Percentiles rank a stretch among this genome's conserved stretches.
phyloP scores from a whole-genome alignment of 768 basidiomycete species.

The Calocybe cyanea region DNA sequence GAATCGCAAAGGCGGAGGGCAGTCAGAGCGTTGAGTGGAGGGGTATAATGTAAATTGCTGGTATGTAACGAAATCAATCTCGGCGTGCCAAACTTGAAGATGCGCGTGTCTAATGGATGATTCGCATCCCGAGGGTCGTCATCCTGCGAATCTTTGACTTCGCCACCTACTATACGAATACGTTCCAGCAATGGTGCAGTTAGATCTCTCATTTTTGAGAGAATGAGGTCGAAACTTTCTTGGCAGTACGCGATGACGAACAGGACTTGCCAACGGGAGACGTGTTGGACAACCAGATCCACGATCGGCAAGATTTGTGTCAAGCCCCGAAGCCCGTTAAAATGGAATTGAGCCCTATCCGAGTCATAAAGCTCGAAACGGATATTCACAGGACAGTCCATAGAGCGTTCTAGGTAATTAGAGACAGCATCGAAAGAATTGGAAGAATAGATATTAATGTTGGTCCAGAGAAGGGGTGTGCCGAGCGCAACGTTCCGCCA shows the following conservation, averaged over 20 bases:
- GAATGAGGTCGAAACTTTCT: conserved; percentile 20
- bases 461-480: conserved; percentile 37
- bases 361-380: conserved; percentile 27
- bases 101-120: not conserved
- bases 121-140: not conserved
- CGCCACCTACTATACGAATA: conserved; percentile 18
- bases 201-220: conserved; percentile 17
- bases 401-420: conserved; percentile 29
- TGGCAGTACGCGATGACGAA: conserved; percentile 22
- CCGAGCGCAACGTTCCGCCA: conserved; percentile 36
- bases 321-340: not conserved
- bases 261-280: conserved; percentile 24
- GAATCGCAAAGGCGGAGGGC: conserved; percentile 26
- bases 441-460: conserved; percentile 27
- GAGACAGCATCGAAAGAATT: conserved; percentile 20
- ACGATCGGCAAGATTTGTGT: conserved; percentile 12
- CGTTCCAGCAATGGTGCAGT: conserved; percentile 24
- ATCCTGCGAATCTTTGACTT: not conserved
- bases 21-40: conserved; percentile 26
- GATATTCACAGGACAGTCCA: conserved; percentile 24
- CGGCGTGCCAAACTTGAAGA: conserved; percentile 13
- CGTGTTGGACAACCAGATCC: conserved; percentile 16
- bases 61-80: conserved; percentile 5
- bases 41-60: conserved; percentile 18
- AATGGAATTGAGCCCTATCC: conserved; percentile 18